A percentile compares a stretch with the other conserved stretches of the same genome.
phyloP scores from a whole-genome alignment of 2,329 filamentous ascomycete species.

The Hypoxylon sp. region DNA sequence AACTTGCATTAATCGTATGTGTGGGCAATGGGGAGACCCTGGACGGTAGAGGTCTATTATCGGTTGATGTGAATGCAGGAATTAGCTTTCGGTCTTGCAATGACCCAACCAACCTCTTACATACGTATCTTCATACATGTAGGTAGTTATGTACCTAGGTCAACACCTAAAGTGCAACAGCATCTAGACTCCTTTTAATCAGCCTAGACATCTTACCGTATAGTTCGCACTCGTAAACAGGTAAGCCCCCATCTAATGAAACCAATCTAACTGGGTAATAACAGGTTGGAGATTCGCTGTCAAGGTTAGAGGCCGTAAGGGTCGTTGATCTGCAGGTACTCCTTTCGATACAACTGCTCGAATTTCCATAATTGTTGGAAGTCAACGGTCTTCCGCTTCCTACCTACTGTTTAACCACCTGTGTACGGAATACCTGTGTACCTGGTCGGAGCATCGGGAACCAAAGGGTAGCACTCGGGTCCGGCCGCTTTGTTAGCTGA shows the following conservation, averaged over 20 bases:
- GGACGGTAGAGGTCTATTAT: not conserved
- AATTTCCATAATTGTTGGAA: no score
- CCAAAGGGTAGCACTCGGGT: conserved; percentile 26
- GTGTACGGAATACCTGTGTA: no score
- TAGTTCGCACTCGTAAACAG: not conserved
- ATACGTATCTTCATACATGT: no score
- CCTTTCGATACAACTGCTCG: not conserved
- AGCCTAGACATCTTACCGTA: not conserved
- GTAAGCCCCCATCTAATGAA: no score
- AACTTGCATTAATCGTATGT: not conserved
- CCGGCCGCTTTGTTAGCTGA: conserved; percentile 24
- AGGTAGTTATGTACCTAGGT: not conserved
- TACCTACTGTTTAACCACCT: no score
- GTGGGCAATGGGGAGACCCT: not conserved
- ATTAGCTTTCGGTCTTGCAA: not conserved
- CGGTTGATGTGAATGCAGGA: not conserved
- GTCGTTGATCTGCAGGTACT: not conserved
- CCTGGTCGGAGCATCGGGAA: conserved; percentile 2
- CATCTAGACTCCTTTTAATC: not conserved
- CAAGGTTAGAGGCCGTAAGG: no score
- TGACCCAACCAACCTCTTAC: no score
- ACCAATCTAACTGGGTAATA: no score
- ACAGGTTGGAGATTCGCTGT: no score
- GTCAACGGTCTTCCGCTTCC: no score
- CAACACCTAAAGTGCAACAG: not conserved